Base-by-base conservation (phyloP, 257 asterid species). In the Petrea volubilis region DNA sequence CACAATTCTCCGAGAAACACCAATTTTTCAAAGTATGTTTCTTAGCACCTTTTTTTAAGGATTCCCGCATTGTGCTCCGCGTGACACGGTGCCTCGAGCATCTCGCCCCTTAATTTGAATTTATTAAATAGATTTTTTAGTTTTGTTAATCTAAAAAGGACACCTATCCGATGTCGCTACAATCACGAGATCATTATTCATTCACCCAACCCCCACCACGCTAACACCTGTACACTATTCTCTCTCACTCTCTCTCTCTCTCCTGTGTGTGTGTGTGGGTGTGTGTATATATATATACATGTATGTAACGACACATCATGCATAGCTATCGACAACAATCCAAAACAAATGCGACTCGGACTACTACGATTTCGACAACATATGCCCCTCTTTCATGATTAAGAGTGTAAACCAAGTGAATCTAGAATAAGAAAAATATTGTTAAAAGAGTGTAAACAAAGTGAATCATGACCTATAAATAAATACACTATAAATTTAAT, bases 51-150 rank as follows among this genome's bases (percentile, higher is more conserved):
- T 3, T 40, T 47, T n/a, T 47, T n/a, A n/a, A 47, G 14, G 18
- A 43, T n/a, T 5, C 1, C 6, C 43, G 60, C 17, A 44, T 64
- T 29, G 36, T 6, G 60, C 60, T 73, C 43, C 73, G 68, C 62
- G 68, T 55, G 72, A 56, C 61, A 65, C 68, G 67, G 43, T 24
- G 44, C 61, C 55, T 56, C 56, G 78, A 65, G 21, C 12, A 46
- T 29, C 46, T 33, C 78, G 43, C 60, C 31, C 27, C 28, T 64
- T 18, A 38, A 34, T 50, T 50, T 50, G n/a, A 52, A 18, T 29
- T 38, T 23, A 15, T 14, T 56, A 50, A 23, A 7, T 5, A 41
- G 47, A 11, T 49, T 18, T 2, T 44, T 40, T 8, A 14, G 38
- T 33, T 5, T 7, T 0, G 27, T 20, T 15, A 21, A 31, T 29